Percentiles rank a stretch among this genome's conserved stretches.
phyloP scores from a whole-genome alignment of 1,284 basidiomycete genomes.

The Ustilago vetiveriae region DNA sequence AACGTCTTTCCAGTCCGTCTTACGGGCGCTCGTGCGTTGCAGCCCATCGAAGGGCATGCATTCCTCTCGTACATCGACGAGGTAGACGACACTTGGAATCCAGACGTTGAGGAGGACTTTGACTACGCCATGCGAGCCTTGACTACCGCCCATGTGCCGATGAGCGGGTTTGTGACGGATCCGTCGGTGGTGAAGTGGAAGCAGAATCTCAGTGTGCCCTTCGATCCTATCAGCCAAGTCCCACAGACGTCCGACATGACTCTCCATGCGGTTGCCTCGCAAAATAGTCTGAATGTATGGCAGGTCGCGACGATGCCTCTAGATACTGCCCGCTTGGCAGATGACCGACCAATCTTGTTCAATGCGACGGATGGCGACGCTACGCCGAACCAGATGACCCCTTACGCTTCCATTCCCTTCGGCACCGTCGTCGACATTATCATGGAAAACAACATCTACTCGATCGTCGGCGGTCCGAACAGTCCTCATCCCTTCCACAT shows the following conservation, averaged over 20 bases:
- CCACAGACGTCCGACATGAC: constrained; percentile 41
- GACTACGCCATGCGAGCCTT: constrained; percentile 16
- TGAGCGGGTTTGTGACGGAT: constrained; percentile 34
- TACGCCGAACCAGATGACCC: constrained; percentile 31
- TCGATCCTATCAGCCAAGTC: constrained; percentile 25
- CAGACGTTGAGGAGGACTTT: constrained; percentile 35
- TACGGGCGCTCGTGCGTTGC: constrained; percentile 41
- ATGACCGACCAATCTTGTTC: constrained; percentile 46
- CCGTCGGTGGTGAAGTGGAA: constrained; percentile 36
- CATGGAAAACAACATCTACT: constrained; percentile 50
- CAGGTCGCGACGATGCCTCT: constrained; percentile 45
- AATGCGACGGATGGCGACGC: constrained; percentile 34
- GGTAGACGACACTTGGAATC: constrained; percentile 19
- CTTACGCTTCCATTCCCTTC: constrained; percentile 33
- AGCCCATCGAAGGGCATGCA: constrained; percentile 47
- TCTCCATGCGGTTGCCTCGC: constrained; percentile 48
- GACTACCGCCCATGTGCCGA: constrained; percentile 23
- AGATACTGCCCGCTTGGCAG: constrained; percentile 41
- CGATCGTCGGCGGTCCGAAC: constrained; percentile 49
- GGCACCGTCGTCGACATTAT: constrained; percentile 50
- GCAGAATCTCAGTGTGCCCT: constrained; percentile 32
- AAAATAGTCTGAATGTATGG: constrained; percentile 53
- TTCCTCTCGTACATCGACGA: constrained; percentile 48
- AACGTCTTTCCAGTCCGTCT: constrained; percentile 44
- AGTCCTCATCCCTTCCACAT: constrained; percentile 54